Evolutionary conservation across 2,329 filamentous ascomycete species (phyloP).

Genomic region (Cyphellophora europaea): DNA sequence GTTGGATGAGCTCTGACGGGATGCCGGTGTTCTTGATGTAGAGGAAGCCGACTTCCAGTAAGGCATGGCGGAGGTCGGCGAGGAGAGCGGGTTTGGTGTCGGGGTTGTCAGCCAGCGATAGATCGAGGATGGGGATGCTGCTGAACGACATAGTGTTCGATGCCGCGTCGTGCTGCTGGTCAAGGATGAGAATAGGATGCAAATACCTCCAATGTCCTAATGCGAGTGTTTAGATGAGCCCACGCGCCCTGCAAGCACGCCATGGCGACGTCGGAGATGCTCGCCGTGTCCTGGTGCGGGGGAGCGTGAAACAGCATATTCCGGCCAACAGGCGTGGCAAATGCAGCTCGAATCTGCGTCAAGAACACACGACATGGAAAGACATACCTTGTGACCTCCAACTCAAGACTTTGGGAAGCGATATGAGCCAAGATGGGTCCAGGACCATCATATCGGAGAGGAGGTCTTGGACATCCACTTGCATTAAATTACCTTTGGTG

Average conservation of each 20-base stretch:
- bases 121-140: slow-evolving; percentile 44
- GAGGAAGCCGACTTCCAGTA: slow-evolving; percentile 80
- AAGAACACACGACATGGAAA: no score
- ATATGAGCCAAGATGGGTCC: no score
- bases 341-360: no score
- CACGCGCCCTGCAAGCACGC: no score
- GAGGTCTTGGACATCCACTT: no score
- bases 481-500: no score
- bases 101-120: slow-evolving; percentile 47
- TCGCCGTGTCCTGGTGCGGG: no score
- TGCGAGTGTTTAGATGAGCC: neutral
- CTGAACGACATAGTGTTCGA: slow-evolving; percentile 54
- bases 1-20: slow-evolving; percentile 52
- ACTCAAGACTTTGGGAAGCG: no score
- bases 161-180: neutral
- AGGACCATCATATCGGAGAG: no score
- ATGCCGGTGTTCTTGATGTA: slow-evolving; percentile 77
- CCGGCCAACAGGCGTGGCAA: no score
- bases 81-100: slow-evolving; percentile 67
- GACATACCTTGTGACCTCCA: no score
- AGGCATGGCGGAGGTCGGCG: slow-evolving; percentile 58
- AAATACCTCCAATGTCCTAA: neutral
- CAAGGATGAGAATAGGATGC: neutral
- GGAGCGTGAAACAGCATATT: no score
- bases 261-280: slow-evolving; percentile 1